Base-by-base conservation (phyloP, 2,329 filamentous ascomycete genomes). In the Colletotrichum cordylinicola region DNA sequence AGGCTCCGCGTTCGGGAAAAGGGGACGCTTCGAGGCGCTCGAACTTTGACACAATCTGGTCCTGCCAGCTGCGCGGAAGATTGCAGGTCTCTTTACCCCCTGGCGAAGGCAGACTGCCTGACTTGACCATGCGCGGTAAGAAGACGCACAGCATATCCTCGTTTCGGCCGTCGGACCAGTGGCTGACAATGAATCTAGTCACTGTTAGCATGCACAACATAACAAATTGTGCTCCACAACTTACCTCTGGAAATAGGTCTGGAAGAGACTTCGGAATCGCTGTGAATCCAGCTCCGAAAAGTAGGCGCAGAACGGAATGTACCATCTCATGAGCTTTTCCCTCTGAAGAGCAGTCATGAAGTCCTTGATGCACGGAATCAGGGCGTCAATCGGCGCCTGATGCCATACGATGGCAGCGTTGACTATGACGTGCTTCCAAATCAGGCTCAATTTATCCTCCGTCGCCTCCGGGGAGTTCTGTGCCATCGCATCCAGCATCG, bases 241-340 rank as follows among this genome's bases (percentile, higher is more conserved):
- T 83, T 85, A 95, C 91, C 91, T 95, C 83, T 98, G 95, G 79
- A 98, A 96, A 73, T 94, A 93, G 48, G 92, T 93, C 9, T 96
- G 88, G 37, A 98, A 90, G n/a, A 98, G 87, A 78, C 92, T 93
- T 70, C 92, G 91, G 81, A 98, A 99, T 52, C 94, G 91, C 69
- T 93, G 91, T 2, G 90, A 82, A 61, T 96, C 93, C 43, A 98
- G 87, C 70, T 95, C 91, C 1, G 95, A 93, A 79, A 97, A 93
- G 68, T 95, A 93, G 16, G 93, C 93, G 84, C 95, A 98, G 83
- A 98, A 98, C 0, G 93, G 90, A 58, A 98, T 90, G 82, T 98
- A 98, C 87, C 93, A 93, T 67, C 85, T 85, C 80, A 93, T 91
- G 80, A 96, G 89, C 1, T 90, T 89, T 60, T 94, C 91, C 67